phyloP scores from a whole-genome alignment of 2,329 filamentous ascomycete genomes.

The Hirsutella minnesotensis region DNA sequence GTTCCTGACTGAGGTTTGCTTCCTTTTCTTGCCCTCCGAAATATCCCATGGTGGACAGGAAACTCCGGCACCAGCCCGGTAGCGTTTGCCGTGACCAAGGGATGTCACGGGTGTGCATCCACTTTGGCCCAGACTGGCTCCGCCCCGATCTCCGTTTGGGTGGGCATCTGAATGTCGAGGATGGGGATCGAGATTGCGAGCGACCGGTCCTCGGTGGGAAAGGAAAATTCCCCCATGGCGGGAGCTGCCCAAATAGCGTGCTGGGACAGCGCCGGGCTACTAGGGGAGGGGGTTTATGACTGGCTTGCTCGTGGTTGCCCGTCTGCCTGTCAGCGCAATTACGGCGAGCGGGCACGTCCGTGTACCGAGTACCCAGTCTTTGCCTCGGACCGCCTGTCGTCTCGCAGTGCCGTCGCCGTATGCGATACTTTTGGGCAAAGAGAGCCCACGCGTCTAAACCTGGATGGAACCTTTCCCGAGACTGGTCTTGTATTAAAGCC shows the following conservation, averaged over 20 bases:
- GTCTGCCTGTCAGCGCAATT: background rate
- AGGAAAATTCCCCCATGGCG: slow-evolving; percentile 1
- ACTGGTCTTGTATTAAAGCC: no score
- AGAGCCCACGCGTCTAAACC: no score
- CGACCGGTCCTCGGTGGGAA: background rate
- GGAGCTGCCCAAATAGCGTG: background rate
- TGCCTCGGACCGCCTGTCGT: no score
- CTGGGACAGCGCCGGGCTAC: background rate
- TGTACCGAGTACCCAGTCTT: background rate
- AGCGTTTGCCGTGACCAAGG: background rate
- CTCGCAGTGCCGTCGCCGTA: no score
- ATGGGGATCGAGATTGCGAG: slow-evolving; percentile 7
- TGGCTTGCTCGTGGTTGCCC: background rate
- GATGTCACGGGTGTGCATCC: background rate
- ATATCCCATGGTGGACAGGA: no score
- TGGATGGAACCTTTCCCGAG: no score
- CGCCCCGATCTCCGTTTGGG: slow-evolving; percentile 6
- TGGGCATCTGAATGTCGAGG: slow-evolving; percentile 4
- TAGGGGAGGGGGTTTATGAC: no score
- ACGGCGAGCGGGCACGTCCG: background rate
- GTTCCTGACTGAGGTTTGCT: no score
- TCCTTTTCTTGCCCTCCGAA: no score
- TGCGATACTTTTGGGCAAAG: no score
- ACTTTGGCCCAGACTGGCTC: background rate
- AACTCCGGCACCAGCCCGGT: background rate